Conservation (phyloP, 2,329 filamentous ascomycete species). For the Penicillium sp. region DNA sequence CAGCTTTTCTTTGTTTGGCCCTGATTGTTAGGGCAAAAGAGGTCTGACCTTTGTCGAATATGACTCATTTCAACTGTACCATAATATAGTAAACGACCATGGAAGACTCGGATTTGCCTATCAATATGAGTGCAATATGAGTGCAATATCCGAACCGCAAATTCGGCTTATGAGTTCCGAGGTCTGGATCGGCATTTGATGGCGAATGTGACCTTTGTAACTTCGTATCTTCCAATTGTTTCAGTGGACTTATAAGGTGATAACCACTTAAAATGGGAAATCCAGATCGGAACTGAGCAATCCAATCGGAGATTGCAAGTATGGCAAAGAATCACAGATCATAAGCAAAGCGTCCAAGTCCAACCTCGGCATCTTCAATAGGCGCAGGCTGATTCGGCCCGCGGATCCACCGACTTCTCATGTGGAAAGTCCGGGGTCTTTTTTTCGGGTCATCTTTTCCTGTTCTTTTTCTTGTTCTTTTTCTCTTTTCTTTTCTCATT, state of each 20-base stretch:
- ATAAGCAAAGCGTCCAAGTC: not conserved
- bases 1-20: not conserved
- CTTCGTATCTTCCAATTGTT: not conserved
- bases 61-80: not conserved
- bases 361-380: constrained; percentile 33
- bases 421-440: constrained; percentile 29
- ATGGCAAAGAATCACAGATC: not conserved
- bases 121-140: not conserved
- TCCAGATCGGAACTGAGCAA: not conserved
- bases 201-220: constrained; percentile 9
- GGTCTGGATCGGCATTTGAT: constrained; percentile 24
- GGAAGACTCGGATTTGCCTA: not conserved
- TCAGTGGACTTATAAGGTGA: not conserved
- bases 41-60: not conserved
- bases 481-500: not conserved
- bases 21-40: not conserved
- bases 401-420: constrained; percentile 35
- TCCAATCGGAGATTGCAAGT: constrained; percentile 3
- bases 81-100: not conserved
- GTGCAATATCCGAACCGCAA: not conserved
- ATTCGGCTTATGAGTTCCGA: constrained; percentile 28
- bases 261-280: not conserved
- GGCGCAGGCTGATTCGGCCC: constrained; percentile 27
- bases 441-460: not conserved
- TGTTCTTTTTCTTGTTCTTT: constrained; percentile 8